phyloP scores from a whole-genome alignment of 1,284 basidiomycete genomes.

The Meripilus lineatus region DNA sequence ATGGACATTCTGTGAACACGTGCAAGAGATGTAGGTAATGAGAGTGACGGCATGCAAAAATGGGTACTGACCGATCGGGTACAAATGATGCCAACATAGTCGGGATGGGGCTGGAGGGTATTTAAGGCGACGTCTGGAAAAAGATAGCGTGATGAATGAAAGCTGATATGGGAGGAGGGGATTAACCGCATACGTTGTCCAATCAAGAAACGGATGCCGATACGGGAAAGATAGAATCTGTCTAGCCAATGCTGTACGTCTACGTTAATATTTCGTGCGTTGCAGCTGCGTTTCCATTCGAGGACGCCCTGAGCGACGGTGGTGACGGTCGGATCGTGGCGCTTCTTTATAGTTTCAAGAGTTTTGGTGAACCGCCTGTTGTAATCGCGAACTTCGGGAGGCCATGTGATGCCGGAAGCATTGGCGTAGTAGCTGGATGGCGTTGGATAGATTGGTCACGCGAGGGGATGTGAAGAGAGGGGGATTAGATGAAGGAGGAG shows the following conservation, averaged over 20 bases:
- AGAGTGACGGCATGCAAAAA: slow-evolving; percentile 3
- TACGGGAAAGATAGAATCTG: slow-evolving; percentile 95
- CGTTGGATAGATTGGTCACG: slow-evolving; percentile 3
- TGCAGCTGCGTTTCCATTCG: slow-evolving; percentile 70
- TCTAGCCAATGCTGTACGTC: slow-evolving; percentile 97
- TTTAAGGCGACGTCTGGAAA: slow-evolving; percentile 84
- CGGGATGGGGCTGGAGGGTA: slow-evolving; percentile 80
- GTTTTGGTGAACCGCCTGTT: slow-evolving; percentile 88
- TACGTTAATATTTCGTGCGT: slow-evolving; percentile 66
- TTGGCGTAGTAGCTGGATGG: slow-evolving; percentile 82
- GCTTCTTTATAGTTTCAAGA: slow-evolving; percentile 87
- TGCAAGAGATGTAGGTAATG: slow-evolving; percentile 6
- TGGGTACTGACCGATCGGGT: slow-evolving; percentile 70
- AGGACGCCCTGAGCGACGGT: slow-evolving; percentile 91
- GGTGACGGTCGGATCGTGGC: slow-evolving; percentile 97
- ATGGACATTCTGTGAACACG: slow-evolving; percentile 67
- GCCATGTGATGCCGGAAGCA: slow-evolving; percentile 70
- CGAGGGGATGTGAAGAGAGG: slow-evolving; percentile 7
- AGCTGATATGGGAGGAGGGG: slow-evolving; percentile 16
- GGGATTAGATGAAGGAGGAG: slow-evolving; percentile 1
- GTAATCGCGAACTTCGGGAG: slow-evolving; percentile 92
- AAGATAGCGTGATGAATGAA: background rate
- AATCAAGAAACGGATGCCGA: slow-evolving; percentile 94
- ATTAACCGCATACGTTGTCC: slow-evolving; percentile 89
- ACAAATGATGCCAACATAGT: slow-evolving; percentile 99